A percentile compares a stretch with the other conserved stretches of the same genome.
These are phyloP conservation scores for Trapa bicornis DNA, from an alignment of 345 rosid genomes.

Conservation along the genomic window DNA sequence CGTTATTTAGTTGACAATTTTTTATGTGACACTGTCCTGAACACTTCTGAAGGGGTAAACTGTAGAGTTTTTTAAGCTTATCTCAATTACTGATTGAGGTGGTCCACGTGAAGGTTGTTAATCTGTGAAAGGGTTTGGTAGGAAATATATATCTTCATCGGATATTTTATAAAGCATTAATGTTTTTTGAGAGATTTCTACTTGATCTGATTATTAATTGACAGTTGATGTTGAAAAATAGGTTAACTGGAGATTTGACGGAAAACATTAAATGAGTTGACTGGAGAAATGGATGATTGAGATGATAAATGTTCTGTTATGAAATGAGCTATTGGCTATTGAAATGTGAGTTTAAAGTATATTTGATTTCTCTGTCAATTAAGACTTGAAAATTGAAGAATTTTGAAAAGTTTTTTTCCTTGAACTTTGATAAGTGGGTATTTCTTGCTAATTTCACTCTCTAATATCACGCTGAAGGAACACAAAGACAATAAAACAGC, in stretches of 20 bases:
- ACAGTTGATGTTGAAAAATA: no score
- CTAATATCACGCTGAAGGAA: no score
- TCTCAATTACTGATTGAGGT: neutral
- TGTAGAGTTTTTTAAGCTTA: neutral
- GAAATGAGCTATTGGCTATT: neutral
- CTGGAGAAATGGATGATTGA: neutral
- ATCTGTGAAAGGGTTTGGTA: neutral
- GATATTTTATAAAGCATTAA: neutral
- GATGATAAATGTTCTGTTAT: neutral
- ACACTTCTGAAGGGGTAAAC: neutral
- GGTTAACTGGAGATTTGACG: no score
- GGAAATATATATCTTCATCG: neutral
- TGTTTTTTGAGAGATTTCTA: neutral
- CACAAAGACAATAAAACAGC: neutral
- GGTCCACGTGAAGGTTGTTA: neutral
- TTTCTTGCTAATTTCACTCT: neutral
- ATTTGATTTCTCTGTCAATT: neutral
- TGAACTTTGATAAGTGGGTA: neutral
- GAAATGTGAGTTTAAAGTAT: neutral
- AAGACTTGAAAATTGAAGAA: neutral
- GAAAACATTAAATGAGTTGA: neutral
- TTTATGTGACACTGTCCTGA: no score
- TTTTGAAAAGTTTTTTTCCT: neutral
- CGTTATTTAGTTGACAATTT: neutral
- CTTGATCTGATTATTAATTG: neutral